phyloP scores from a whole-genome alignment of 1,139 yeast species.

The Hemisphaericaspora xylofermentans region DNA sequence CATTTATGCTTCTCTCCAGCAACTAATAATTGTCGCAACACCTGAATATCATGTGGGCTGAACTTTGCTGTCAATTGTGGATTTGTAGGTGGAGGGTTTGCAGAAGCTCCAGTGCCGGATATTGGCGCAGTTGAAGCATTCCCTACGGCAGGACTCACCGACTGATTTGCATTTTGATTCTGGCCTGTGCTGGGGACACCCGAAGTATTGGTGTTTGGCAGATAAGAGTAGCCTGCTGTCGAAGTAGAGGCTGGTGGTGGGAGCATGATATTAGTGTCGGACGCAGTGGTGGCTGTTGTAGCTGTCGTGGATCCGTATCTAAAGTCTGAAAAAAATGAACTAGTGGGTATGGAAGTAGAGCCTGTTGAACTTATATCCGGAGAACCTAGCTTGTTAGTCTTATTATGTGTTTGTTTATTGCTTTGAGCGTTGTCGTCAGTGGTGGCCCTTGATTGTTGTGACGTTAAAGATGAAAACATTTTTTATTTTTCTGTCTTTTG shows the following conservation, averaged over 20 bases:
- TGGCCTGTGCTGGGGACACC: background rate
- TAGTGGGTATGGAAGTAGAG: background rate
- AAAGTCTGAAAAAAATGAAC: slow-evolving; percentile 2
- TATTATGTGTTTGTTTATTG: background rate
- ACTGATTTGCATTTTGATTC: background rate
- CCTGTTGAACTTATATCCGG: background rate
- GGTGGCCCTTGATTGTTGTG: background rate
- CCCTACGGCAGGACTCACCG: slow-evolving; percentile 1
- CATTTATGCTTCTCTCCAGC: slow-evolving; percentile 48
- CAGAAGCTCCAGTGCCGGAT: slow-evolving; percentile 16
- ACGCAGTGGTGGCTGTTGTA: slow-evolving; percentile 4
- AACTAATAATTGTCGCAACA: slow-evolving; percentile 37
- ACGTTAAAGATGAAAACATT: slow-evolving; percentile 3
- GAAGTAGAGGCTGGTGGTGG: slow-evolving; percentile 6
- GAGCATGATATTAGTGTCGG: slow-evolving; percentile 3
- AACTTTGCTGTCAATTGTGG: slow-evolving; percentile 24
- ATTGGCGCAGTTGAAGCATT: slow-evolving; percentile 3
- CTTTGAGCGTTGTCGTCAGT: slow-evolving; percentile 1
- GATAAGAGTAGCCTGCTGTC: slow-evolving; percentile 4
- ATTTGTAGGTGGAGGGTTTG: slow-evolving; percentile 12
- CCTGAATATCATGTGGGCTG: slow-evolving; percentile 37
- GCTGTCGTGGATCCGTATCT: slow-evolving; percentile 2
- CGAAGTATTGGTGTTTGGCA: slow-evolving; percentile 3
- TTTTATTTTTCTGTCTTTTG: slow-evolving; percentile 1
- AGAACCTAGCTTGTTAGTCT: background rate